These are phyloP conservation scores for Populus euphratica DNA, from an alignment of 345 rosid genomes.

Conservation along the genomic window DNA sequence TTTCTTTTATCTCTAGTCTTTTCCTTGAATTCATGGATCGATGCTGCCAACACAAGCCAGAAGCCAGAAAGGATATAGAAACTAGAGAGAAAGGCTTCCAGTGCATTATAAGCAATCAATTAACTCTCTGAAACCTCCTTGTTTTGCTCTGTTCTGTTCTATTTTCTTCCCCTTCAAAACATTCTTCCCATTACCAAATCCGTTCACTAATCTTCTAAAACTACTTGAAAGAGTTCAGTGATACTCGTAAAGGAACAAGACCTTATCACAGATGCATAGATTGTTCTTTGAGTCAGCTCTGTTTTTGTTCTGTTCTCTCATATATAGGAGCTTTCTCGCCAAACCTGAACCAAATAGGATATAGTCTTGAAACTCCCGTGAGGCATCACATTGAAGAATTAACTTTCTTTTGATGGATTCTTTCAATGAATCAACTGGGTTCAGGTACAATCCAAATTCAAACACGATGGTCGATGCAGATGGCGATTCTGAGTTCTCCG, in stretches of 20 bases:
- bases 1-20: constrained; percentile 10
- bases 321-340: background rate
- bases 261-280: background rate
- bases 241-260: background rate
- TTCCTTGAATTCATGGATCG: constrained; percentile 45
- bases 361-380: background rate
- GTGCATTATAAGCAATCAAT: background rate
- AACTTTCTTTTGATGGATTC: constrained; percentile 40
- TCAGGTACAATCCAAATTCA: constrained; percentile 34
- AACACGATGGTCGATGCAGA: constrained; percentile 28
- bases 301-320: background rate
- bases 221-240: background rate
- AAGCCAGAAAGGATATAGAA: background rate
- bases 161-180: background rate
- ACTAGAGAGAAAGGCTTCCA: constrained; percentile 14
- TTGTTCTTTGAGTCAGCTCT: background rate
- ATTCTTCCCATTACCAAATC: background rate
- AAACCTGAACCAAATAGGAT: background rate
- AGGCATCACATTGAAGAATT: background rate
- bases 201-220: background rate
- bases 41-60: constrained; percentile 19
- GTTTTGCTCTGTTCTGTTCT: constrained; percentile 11
- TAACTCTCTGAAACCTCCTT: constrained; percentile 4
- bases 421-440: constrained; percentile 45
- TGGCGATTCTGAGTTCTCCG: constrained; percentile 43